Conservation (phyloP, 106 monocot genomes). For the Dactylorhiza incarnata region DNA sequence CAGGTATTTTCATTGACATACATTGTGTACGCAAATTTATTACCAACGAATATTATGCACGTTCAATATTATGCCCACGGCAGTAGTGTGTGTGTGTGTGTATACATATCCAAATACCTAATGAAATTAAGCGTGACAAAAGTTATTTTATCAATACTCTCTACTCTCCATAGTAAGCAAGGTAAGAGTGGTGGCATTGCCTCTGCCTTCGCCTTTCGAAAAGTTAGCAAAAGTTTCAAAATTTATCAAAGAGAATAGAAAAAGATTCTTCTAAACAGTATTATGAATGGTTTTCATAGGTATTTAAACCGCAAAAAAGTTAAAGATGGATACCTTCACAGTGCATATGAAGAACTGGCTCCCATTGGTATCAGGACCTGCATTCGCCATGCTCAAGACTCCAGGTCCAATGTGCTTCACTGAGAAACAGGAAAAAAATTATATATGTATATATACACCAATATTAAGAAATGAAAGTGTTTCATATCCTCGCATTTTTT, state of each 20-base stretch:
- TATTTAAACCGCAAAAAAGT: neutral
- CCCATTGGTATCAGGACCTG: conserved; percentile 71
- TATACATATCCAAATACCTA: no score
- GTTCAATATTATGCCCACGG: no score
- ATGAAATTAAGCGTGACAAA: no score
- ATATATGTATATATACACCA: neutral
- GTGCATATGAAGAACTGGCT: conserved; percentile 94
- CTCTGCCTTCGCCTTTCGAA: neutral
- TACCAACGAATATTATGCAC: no score
- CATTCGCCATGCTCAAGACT: conserved; percentile 90
- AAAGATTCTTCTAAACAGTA: neutral
- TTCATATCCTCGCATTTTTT: no score
- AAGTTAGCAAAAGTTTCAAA: neutral
- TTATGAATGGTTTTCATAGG: neutral
- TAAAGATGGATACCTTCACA: conserved; percentile 41
- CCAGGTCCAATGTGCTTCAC: conserved; percentile 78
- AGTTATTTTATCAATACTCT: no score
- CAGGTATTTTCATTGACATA: no score
- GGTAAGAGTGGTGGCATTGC: no score
- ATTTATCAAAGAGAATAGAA: neutral
- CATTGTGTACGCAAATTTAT: no score
- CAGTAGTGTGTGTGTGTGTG: no score
- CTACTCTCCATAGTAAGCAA: no score
- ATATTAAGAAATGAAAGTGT: no score
- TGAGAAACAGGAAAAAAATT: conserved; percentile 19